phyloP scores from a whole-genome alignment of 805 yeast species.

The Starmerella potacharoeniae region DNA sequence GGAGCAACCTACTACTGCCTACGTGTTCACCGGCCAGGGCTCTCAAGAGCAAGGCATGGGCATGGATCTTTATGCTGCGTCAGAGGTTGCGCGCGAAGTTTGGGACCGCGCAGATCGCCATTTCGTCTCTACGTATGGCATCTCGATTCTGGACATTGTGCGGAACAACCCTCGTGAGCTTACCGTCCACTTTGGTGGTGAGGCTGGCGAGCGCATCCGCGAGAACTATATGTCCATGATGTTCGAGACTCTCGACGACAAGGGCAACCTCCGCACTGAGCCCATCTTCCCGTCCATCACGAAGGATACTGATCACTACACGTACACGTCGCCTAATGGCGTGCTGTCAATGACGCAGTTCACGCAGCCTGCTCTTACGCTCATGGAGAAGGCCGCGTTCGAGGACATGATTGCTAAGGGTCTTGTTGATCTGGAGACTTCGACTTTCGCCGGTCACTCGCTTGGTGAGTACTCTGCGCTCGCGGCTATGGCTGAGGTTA shows the following conservation, averaged over 20 bases:
- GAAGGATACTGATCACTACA: conserved; percentile 67
- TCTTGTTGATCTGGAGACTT: conserved; percentile 71
- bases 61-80: conserved; percentile 89
- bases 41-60: conserved; percentile 99
- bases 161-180: conserved; percentile 86
- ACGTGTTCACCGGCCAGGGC: conserved; percentile 98
- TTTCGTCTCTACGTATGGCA: conserved; percentile 87
- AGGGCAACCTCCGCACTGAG: conserved; percentile 76
- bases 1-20: conserved; percentile 94
- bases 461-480: conserved; percentile 98
- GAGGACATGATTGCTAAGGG: conserved; percentile 97
- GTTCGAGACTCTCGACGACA: conserved; percentile 84
- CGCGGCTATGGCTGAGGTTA: conserved; percentile 92
- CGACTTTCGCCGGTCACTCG: conserved; percentile 98
- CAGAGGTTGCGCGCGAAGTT: conserved; percentile 84
- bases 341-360: conserved; percentile 95
- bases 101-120: conserved; percentile 98
- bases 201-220: conserved; percentile 87
- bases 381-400: conserved; percentile 98
- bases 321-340: conserved; percentile 89
- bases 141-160: conserved; percentile 92
- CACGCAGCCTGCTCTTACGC: conserved; percentile 97
- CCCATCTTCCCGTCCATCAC: conserved; percentile 90
- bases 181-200: conserved; percentile 96
- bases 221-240: conserved; percentile 94